Conservation (phyloP, 192 early-diverging fungal species). For the Coemansia sp. region DNA sequence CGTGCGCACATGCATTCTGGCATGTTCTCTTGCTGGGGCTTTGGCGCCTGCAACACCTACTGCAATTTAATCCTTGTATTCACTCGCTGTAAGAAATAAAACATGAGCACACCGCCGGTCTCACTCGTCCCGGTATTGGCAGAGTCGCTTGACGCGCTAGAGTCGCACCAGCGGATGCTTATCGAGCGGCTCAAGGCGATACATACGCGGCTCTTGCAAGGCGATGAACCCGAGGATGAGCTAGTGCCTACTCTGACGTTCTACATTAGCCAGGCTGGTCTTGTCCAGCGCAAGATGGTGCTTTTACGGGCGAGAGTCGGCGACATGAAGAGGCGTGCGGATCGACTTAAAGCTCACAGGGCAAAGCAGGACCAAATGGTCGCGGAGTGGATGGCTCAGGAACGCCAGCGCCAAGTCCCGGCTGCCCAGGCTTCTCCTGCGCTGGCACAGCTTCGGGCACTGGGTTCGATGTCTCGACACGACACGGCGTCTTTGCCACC, state of each 20-base stretch:
- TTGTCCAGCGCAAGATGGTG: constrained; percentile 38
- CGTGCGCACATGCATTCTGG: neutral
- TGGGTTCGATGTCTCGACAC: neutral
- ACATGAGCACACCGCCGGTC: constrained; percentile 14
- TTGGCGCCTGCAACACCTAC: neutral
- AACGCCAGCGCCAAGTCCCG: constrained; percentile 25
- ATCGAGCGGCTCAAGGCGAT: constrained; percentile 17
- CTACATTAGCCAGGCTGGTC: constrained; percentile 39
- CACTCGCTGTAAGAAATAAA: neutral
- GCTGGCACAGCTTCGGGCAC: neutral
- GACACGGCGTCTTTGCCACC: neutral
- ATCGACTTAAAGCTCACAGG: constrained; percentile 31
- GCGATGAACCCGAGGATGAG: constrained; percentile 14
- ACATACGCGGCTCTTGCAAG: constrained; percentile 10
- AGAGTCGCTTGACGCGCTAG: constrained; percentile 22
- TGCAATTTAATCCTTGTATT: neutral
- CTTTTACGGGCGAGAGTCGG: constrained; percentile 28
- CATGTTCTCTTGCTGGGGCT: neutral
- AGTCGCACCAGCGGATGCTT: constrained; percentile 26
- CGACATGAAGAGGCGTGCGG: constrained; percentile 40
- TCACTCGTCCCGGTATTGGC: constrained; percentile 26
- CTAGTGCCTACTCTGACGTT: constrained; percentile 32
- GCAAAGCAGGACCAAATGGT: constrained; percentile 29
- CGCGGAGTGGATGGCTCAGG: constrained; percentile 32
- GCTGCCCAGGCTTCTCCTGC: constrained; percentile 9